These are phyloP conservation scores for Dioscorea dumetorum DNA, from an alignment of 106 monocot genomes.

Conservation along the genomic window DNA sequence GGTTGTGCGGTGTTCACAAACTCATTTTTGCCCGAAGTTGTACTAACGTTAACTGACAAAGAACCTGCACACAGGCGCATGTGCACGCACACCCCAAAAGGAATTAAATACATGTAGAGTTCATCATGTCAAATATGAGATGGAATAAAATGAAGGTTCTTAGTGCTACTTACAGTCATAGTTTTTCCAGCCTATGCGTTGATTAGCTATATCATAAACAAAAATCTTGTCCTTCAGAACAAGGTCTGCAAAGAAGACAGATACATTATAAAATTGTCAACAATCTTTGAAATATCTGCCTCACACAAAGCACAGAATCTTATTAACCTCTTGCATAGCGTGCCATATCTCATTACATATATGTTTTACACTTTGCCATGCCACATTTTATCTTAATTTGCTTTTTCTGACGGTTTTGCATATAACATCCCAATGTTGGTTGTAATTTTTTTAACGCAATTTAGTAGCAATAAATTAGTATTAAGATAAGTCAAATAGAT, in stretches of 20 bases:
- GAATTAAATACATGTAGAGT: background rate
- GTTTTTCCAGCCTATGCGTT: constrained; percentile 73
- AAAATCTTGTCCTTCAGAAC: constrained; percentile 96
- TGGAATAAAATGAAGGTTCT: background rate
- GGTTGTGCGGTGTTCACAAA: constrained; percentile 59
- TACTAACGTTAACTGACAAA: constrained; percentile 59
- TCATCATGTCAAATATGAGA: background rate
- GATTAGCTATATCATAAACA: constrained; percentile 77
- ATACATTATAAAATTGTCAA: background rate
- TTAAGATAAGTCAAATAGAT: too few relatives aligned
- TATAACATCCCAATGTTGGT: too few relatives aligned
- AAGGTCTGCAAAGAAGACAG: constrained; percentile 46
- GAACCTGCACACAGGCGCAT: constrained; percentile 40
- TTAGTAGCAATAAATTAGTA: too few relatives aligned
- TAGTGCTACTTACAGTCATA: constrained; percentile 70
- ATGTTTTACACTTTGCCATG: too few relatives aligned
- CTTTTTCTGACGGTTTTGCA: too few relatives aligned
- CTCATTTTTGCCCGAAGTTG: constrained; percentile 53
- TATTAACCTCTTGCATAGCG: too few relatives aligned
- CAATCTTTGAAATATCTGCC: too few relatives aligned
- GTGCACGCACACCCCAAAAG: too few relatives aligned
- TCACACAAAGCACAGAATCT: too few relatives aligned
- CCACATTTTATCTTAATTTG: too few relatives aligned
- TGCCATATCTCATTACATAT: too few relatives aligned
- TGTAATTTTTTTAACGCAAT: too few relatives aligned